These are phyloP conservation scores for Skeletonema costatum DNA, from an alignment of 108 stramenopile genomes.

Conservation along the genomic window DNA sequence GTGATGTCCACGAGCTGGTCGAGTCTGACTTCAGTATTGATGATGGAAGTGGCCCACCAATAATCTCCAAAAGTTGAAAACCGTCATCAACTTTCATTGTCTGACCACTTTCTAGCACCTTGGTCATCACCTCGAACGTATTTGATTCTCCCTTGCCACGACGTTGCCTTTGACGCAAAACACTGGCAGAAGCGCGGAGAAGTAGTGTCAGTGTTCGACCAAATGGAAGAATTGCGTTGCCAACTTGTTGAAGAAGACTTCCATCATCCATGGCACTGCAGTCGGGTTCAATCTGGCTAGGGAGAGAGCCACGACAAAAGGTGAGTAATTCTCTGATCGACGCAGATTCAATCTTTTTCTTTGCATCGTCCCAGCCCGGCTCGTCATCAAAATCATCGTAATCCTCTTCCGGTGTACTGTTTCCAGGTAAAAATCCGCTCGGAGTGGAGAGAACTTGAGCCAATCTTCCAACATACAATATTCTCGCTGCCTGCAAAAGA, in stretches of 20 bases:
- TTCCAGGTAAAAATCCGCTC: slow-evolving; percentile 57
- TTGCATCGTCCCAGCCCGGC: slow-evolving; percentile 29
- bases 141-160: slow-evolving; percentile 18
- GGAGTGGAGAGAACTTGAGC: slow-evolving; percentile 78
- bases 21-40: slow-evolving; percentile 35
- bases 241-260: slow-evolving; percentile 56
- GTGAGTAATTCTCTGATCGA: slow-evolving; percentile 54
- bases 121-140: slow-evolving; percentile 38
- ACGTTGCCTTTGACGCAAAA: slow-evolving; percentile 53
- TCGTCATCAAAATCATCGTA: slow-evolving; percentile 40
- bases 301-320: slow-evolving; percentile 40
- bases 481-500: slow-evolving; percentile 51
- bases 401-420: slow-evolving; percentile 31
- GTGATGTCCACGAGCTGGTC: slow-evolving; percentile 42
- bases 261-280: slow-evolving; percentile 22
- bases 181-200: slow-evolving; percentile 66
- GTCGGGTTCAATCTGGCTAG: slow-evolving; percentile 12
- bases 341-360: slow-evolving; percentile 45
- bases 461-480: slow-evolving; percentile 66
- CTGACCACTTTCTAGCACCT: slow-evolving; percentile 54
- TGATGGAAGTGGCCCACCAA: slow-evolving; percentile 79
- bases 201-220: slow-evolving; percentile 74
- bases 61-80: slow-evolving; percentile 60
- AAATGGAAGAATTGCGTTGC: slow-evolving; percentile 81
- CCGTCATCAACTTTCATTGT: slow-evolving; percentile 79